Base-by-base conservation (phyloP, 805 yeast species). In the Metschnikowia baotianmanensis region DNA sequence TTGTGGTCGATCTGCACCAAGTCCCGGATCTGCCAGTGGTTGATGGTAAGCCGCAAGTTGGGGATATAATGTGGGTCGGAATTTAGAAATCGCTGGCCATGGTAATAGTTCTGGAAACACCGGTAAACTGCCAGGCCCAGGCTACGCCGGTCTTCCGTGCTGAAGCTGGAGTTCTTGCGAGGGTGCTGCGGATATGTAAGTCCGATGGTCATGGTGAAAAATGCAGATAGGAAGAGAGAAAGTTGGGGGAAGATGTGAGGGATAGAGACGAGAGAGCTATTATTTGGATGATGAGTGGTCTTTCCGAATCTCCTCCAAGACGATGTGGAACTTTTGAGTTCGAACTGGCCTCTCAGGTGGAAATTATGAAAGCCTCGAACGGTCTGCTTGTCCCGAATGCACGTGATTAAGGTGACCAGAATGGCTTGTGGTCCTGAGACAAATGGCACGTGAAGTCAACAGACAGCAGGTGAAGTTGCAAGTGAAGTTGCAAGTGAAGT, bases 1-100 rank as follows among this genome's bases (percentile, higher is more conserved):
- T 40, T 58, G 42, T 34, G 53, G 46, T 40, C 82, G 12, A 76
- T 73, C 48, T 80, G 76, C 5, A 88, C 67, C 53, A 88, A 70
- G 55, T 88, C 91, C 26, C 95, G 70, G 23, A 88, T 68, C 59
- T 87, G 96, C 95, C 95, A 88, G 65, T 87, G 80, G 38, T 70
- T 69, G 31, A 61, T 63, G 12, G 61, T 54, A 5, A 68, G 53
- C 18, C 58, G 56, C 21, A 66, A 52, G 30, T 52, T 55, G 17
- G 67, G 48, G 13, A 68, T 50, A 45, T 68, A 69, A 13, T 36
- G 45, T 3, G 74, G 74, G 36, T 56, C 55, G 4, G 73, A 69
- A 18, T 55, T 57, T 29, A 69, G 55, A 46, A 59, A 63, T 31
- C 59, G 60, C 42, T 62, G 68, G 5, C 66, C 63, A 40, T 69